Conservation (phyloP, 2,329 filamentous ascomycete species). For the Tricladium varicosporioides region DNA sequence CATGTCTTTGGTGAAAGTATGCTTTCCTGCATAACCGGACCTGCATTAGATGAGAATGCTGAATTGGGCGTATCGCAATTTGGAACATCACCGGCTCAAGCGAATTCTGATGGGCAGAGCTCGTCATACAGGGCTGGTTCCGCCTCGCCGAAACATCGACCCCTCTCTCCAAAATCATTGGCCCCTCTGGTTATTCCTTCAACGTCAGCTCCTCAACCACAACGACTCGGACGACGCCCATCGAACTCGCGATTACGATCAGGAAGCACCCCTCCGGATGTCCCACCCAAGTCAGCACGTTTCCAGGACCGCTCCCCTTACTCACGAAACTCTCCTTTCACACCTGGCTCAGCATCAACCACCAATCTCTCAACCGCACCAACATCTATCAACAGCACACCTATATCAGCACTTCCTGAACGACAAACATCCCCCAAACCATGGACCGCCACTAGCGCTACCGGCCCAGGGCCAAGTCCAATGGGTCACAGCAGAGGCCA, state of each 20-base stretch:
- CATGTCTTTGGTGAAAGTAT: conserved; percentile 39
- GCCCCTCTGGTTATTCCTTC: conserved; percentile 56
- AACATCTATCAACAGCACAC: conserved; percentile 24
- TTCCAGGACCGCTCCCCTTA: conserved; percentile 46
- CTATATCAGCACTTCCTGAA: conserved; percentile 13
- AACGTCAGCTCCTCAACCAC: conserved; percentile 15
- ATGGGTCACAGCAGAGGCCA: conserved; percentile 22
- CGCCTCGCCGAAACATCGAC: conserved; percentile 36
- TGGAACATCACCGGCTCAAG: conserved; percentile 9
- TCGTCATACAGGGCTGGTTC: conserved; percentile 14
- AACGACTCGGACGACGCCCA: conserved; percentile 17
- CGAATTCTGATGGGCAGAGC: conserved; percentile 7
- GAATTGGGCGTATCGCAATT: conserved; percentile 27
- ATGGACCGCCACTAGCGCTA: conserved; percentile 14
- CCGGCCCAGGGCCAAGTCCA: conserved; percentile 4
- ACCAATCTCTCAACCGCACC: conserved; percentile 24
- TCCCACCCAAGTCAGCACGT: conserved; percentile 40
- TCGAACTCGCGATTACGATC: conserved; percentile 43
- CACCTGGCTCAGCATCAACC: conserved; percentile 40
- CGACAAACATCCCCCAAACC: conserved; percentile 23
- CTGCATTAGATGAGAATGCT: conserved; percentile 35
- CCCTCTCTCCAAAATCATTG: conserved; percentile 52
- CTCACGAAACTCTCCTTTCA: conserved; percentile 40
- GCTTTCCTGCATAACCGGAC: conserved; percentile 34
- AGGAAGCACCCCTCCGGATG: conserved; percentile 43